A percentile compares a stretch with the other conserved stretches of the same genome.
Evolutionary conservation across 1,139 yeast species (phyloP).

Genomic region (Blastobotrys indianensis): DNA sequence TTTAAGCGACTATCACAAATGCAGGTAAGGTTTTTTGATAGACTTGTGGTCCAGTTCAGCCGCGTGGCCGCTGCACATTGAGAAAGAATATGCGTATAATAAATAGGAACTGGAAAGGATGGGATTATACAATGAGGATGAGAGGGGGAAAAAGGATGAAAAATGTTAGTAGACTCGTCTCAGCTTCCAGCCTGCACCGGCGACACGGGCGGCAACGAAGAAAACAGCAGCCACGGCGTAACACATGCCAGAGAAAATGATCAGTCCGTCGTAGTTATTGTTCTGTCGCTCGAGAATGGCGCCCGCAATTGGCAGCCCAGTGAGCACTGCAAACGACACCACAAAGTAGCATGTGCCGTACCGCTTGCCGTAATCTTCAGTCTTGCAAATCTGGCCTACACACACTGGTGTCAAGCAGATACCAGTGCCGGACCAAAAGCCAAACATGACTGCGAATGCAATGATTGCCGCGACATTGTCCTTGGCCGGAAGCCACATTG

Average conservation of each 20-base stretch:
- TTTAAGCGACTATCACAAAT: too few species aligned
- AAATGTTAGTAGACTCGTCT: conserved; percentile 16
- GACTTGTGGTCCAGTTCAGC: not conserved
- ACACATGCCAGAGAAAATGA: conserved; percentile 29
- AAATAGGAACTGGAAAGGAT: not conserved
- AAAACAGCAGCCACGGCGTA: conserved; percentile 25
- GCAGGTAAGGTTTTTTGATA: not conserved
- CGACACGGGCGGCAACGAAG: conserved; percentile 25
- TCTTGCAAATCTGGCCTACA: conserved; percentile 53
- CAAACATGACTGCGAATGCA: conserved; percentile 47
- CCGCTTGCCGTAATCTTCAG: conserved; percentile 60
- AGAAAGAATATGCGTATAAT: not conserved
- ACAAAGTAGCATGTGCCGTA: conserved; percentile 65
- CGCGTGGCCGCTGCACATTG: not conserved
- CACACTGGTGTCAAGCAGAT: conserved; percentile 44
- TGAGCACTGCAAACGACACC: conserved; percentile 53
- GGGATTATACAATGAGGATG: not conserved
- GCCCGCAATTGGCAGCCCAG: conserved; percentile 50
- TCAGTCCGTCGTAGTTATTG: conserved; percentile 29
- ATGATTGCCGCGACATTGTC: conserved; percentile 38
- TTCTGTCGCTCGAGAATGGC: conserved; percentile 33
- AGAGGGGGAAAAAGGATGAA: not conserved
- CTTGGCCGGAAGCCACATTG: conserved; percentile 48
- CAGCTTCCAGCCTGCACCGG: conserved; percentile 26
- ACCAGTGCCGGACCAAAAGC: conserved; percentile 47